A percentile compares a stretch with the other conserved stretches of the same genome.
Evolutionary conservation across 345 rosid genomes (phyloP).

Genomic region (Aegle marmelos): DNA sequence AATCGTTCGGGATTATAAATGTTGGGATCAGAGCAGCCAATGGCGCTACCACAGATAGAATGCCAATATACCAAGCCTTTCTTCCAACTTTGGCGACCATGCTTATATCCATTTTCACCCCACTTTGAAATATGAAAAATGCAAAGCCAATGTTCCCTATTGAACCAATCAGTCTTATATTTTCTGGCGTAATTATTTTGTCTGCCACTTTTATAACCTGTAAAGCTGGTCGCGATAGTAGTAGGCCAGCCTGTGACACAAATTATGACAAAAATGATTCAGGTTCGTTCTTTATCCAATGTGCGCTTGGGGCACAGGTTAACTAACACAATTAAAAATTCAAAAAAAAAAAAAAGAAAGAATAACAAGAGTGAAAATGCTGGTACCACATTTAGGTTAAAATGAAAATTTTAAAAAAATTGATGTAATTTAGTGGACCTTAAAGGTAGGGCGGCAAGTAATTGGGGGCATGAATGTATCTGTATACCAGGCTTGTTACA

Average conservation of each 20-base stretch:
- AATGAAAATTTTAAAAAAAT: no score
- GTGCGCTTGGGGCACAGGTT: no score
- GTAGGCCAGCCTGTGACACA: background rate
- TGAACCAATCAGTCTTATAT: constrained; percentile 3
- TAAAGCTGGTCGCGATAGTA: background rate
- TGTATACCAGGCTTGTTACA: no score
- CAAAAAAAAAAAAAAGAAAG: no score
- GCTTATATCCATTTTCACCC: constrained; percentile 24
- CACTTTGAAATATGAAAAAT: constrained; percentile 21
- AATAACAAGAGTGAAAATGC: no score
- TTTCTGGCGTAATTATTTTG: background rate
- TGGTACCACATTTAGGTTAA: no score
- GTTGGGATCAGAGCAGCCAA: background rate
- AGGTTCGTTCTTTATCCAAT: background rate
- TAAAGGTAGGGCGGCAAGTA: no score
- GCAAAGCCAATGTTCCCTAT: constrained; percentile 12
- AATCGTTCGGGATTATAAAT: no score
- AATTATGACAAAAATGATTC: background rate
- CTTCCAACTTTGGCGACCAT: constrained; percentile 10
- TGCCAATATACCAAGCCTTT: constrained; percentile 12
- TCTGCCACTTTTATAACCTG: background rate
- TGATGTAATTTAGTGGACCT: no score
- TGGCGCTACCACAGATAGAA: background rate
- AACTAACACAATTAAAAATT: no score
- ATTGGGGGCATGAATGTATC: no score